Conservation (phyloP, 228 moss, liverwort and hornwort genomes). For the Sphagnum magellanicum region DNA sequence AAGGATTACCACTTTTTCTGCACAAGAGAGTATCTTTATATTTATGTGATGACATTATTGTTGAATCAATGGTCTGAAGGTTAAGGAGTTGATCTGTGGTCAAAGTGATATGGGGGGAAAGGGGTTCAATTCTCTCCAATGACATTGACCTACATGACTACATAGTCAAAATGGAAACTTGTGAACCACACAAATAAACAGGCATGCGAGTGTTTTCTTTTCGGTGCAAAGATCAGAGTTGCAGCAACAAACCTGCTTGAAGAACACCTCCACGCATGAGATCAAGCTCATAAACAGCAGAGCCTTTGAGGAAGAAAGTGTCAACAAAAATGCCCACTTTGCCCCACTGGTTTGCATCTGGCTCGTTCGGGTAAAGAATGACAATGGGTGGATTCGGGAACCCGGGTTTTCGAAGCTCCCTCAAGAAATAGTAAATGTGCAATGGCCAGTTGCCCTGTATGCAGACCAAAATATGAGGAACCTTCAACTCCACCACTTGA, state of each 20-base stretch:
- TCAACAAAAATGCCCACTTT: constrained; percentile 34
- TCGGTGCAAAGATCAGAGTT: too few relatives aligned
- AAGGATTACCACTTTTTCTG: constrained; percentile 39
- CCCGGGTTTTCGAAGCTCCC: constrained; percentile 39
- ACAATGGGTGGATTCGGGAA: constrained; percentile 35
- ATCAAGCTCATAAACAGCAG: constrained; percentile 41
- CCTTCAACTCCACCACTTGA: constrained; percentile 26
- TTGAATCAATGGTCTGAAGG: too few relatives aligned
- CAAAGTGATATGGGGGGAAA: too few relatives aligned
- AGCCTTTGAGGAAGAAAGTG: constrained; percentile 34
- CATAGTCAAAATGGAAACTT: too few relatives aligned
- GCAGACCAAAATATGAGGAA: constrained; percentile 50
- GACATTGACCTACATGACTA: too few relatives aligned
- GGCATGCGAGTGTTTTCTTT: too few relatives aligned
- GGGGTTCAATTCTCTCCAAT: too few relatives aligned
- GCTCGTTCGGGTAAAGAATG: constrained; percentile 26
- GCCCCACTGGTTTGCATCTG: constrained; percentile 36
- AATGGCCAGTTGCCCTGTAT: constrained; percentile 38
- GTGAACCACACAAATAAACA: too few relatives aligned
- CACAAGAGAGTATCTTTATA: neutral
- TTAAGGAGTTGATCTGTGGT: too few relatives aligned
- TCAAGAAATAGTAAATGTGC: constrained; percentile 40
- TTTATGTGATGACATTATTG: too few relatives aligned
- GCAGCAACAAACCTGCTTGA: constrained; percentile 30
- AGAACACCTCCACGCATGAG: constrained; percentile 43